phyloP scores from a whole-genome alignment of 805 yeast species.

The Schizosaccharomyces pombe region ASM294v3 CU329670.1:1683001-1683500 shows the following conservation, averaged over 20 bases:
- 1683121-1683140: background rate
- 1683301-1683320: constrained; percentile 34
- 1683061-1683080: background rate
- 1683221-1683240: constrained; percentile 59
- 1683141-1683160: constrained; percentile 16
- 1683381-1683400: constrained; percentile 47
- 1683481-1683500: background rate
- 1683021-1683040: constrained; percentile 22
- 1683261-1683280: constrained; percentile 46
- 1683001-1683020: constrained; percentile 66
- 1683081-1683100: background rate
- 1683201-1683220: constrained; percentile 73
- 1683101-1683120: background rate
- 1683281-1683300: constrained; percentile 28
- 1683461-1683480: constrained; percentile 10
- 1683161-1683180: constrained; percentile 35
- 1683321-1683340: constrained; percentile 52
- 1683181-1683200: constrained; percentile 49
- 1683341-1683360: constrained; percentile 23
- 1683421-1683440: constrained; percentile 59
- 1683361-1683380: constrained; percentile 29
- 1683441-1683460: constrained; percentile 41
- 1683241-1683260: constrained; percentile 49
- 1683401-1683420: constrained; percentile 40
- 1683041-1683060: background rate